A percentile compares a stretch with the other conserved stretches of the same genome.
phyloP scores from a whole-genome alignment of 2,329 filamentous ascomycete species.

The Dothideomycetes sp. region DNA sequence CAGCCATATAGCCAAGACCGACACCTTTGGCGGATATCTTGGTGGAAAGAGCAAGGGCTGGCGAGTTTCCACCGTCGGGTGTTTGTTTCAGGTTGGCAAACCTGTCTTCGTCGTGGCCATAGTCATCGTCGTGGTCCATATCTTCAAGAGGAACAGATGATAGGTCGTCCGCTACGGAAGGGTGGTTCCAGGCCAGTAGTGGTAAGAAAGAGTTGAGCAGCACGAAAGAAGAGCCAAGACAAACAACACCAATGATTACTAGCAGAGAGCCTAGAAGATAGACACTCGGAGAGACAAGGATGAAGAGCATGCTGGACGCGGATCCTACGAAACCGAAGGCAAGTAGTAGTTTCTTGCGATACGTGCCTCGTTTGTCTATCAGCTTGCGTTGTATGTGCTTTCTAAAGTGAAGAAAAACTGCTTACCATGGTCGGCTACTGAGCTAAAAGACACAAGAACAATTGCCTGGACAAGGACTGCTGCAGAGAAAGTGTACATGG shows the following conservation, averaged over 20 bases:
- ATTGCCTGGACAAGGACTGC: conserved; percentile 78
- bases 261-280: conserved; percentile 71
- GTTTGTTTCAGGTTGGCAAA: too few species aligned
- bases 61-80: too few species aligned
- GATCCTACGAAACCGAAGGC: conserved; percentile 71
- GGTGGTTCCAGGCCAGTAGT: conserved; percentile 73
- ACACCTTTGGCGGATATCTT: conserved; percentile 81
- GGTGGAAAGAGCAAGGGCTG: conserved; percentile 67
- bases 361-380: conserved; percentile 40
- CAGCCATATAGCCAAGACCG: conserved; percentile 78
- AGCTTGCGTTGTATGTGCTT: too few species aligned
- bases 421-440: conserved; percentile 81
- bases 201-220: conserved; percentile 91
- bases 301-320: conserved; percentile 67
- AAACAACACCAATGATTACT: conserved; percentile 77
- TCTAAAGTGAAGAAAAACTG: background rate
- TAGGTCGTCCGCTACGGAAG: conserved; percentile 37
- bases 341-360: conserved; percentile 76
- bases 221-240: conserved; percentile 88
- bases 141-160: too few species aligned
- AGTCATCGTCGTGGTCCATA: too few species aligned
- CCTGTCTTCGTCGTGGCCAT: too few species aligned
- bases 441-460: conserved; percentile 86
- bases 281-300: conserved; percentile 60
- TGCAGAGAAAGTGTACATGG: conserved; percentile 88